A percentile compares a stretch with the other conserved stretches of the same genome.
These are phyloP conservation scores for Acaromyces ingoldii DNA, from an alignment of 1,284 basidiomycete genomes.

Conservation along the genomic window DNA sequence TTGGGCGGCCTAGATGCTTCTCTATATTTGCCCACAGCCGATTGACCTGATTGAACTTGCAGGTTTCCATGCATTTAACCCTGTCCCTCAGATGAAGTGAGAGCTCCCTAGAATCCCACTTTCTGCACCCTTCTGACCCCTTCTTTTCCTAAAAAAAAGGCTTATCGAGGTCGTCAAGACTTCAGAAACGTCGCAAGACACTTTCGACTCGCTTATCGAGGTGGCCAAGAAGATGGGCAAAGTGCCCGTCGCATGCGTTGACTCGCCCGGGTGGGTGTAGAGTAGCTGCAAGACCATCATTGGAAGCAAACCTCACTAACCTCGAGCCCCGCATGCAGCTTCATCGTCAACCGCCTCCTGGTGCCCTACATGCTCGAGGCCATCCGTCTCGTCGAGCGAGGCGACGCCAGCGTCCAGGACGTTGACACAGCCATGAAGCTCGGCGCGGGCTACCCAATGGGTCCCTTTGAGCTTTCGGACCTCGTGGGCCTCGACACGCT, in stretches of 20 bases:
- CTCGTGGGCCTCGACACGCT: slow-evolving; percentile 57
- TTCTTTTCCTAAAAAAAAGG: not conserved
- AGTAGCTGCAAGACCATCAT: not conserved
- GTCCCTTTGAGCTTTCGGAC: slow-evolving; percentile 60
- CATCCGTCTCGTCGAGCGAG: slow-evolving; percentile 59
- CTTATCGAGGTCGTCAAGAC: slow-evolving; percentile 58
- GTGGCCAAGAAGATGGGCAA: slow-evolving; percentile 58
- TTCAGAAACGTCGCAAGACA: slow-evolving; percentile 55
- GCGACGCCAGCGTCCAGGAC: slow-evolving; percentile 59
- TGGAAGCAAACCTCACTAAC: too few species aligned
- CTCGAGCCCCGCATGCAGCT: slow-evolving; percentile 38
- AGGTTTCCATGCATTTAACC: slow-evolving; percentile 59
- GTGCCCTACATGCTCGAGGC: slow-evolving; percentile 60
- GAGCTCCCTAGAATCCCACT: too few species aligned
- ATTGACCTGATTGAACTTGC: too few species aligned
- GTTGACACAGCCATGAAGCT: slow-evolving; percentile 62
- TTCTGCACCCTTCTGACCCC: not conserved
- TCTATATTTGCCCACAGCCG: not conserved
- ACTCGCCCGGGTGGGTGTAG: slow-evolving; percentile 46
- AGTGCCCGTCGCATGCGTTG: slow-evolving; percentile 58
- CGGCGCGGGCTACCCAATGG: slow-evolving; percentile 56
- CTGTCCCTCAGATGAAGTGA: slow-evolving; percentile 58
- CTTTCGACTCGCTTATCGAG: slow-evolving; percentile 55
- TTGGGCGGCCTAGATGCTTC: not conserved
- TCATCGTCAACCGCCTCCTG: slow-evolving; percentile 58